Evolutionary conservation across 208 protist species (phyloP), one percentile per base, ranked within the genome.

Genomic region (Trypanosoma caninum): DNA sequence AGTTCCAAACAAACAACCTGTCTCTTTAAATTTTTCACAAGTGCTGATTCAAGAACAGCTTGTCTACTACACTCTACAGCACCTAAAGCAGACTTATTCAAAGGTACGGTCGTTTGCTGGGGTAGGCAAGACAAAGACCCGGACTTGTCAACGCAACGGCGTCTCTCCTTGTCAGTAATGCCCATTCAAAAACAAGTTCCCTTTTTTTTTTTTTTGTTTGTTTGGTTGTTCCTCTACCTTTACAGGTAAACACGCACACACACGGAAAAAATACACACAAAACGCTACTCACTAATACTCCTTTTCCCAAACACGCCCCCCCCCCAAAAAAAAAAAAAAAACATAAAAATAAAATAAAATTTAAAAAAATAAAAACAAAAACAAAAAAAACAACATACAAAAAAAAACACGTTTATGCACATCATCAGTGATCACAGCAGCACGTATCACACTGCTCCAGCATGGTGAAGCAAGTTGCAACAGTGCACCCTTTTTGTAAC

Each of bases 21-120:
- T 22, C 69, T 46, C 65, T 87, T 89, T 0, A 92, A 69, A 45
- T 92, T 92, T 8, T 67, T 63, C 11, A 91, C 78, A 13, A 91
- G 71, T 0, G 61, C 72, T 22, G 51, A 33, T 46, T 90, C 79
- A 3, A 87, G 22, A 0, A 42, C 35, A 0, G 59, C 38, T 28
- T 68, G 51, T 28, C 56, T 4, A 25, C 37, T 37, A 9, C 16
- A 1, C 16, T 22, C 41, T 4, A 28, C 23, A 22, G 18, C 41
- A 20, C 5, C 28, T 22, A 14, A 9, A 16, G 38, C 2, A 20
- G 54, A 11, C 8, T 22, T 27, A 45, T 42, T 40, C 2, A 10
- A 5, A 2, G 0, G 13, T 23, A 0, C n/a, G 27, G 40, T 18
- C 40, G 40, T 18, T 44, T 44, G 16, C 10, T 44, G 16, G 6